These are phyloP conservation scores for Coniochaeta ligniaria DNA, from an alignment of 2,329 filamentous ascomycete species.

Conservation along the genomic window DNA sequence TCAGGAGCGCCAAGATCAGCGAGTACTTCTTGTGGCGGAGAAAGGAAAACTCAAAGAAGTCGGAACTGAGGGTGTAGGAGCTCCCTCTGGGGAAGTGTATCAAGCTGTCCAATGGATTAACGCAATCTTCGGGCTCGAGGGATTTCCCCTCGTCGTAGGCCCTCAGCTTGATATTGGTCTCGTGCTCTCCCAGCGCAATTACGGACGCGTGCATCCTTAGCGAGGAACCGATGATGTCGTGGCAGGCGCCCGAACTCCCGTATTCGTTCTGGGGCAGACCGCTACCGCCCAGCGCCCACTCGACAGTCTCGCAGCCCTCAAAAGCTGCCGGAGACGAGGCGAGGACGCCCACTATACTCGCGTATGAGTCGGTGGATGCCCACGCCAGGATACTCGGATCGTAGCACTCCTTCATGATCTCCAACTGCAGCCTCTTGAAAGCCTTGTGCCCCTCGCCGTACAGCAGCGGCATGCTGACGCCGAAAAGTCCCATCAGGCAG, in stretches of 20 bases:
- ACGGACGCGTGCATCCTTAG: not conserved
- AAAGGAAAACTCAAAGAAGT: conserved; percentile 1
- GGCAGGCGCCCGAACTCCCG: not conserved
- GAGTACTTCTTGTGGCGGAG: not conserved
- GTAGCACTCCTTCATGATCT: not conserved
- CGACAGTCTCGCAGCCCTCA: not conserved
- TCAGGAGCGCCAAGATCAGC: not conserved
- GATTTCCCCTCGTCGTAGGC: not conserved
- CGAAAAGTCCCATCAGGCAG: conserved; percentile 19
- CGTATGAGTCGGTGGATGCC: not conserved
- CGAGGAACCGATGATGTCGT: conserved; percentile 1
- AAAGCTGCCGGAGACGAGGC: not conserved
- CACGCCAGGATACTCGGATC: not conserved
- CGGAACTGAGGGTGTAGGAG: not conserved
- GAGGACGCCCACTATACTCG: not conserved
- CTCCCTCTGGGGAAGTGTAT: not conserved
- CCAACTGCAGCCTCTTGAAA: not conserved
- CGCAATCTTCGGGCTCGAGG: not conserved
- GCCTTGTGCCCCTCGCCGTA: conserved; percentile 13
- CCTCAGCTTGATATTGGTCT: not conserved
- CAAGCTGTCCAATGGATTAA: not conserved
- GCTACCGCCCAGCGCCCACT: not conserved
- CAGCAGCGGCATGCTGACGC: conserved; percentile 18
- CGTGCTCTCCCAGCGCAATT: not conserved
- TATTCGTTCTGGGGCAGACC: not conserved